Evolutionary conservation across 768 basidiomycete genomes (phyloP), one percentile per base, ranked within the genome.

Genomic region (Leucocoprinus sp.): DNA sequence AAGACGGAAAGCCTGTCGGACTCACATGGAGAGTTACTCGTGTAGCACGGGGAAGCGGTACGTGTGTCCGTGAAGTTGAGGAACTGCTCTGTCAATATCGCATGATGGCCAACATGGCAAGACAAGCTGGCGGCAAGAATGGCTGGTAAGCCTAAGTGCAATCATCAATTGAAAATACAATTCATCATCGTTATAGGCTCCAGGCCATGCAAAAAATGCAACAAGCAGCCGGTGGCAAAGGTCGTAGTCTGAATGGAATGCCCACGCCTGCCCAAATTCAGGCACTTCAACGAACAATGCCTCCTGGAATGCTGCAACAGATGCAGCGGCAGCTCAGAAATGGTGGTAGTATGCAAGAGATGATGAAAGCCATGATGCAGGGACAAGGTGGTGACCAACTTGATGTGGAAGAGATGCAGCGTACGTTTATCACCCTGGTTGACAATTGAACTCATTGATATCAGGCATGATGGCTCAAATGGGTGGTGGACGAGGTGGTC

Each of bases 51-150:
- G 96, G 96, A 35, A 91, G 88, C 55, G 96, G 96, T 24, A 96
- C 93, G 40, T 87, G 80, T 54, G 89, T 99, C 21, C 75, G 91
- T 50, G 96, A 99, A 68, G 95, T 99, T n/a, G 96, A 99, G 62
- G 95, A 99, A 59, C 62, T 97, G 46, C 67, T 99, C 37, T 91
- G 90, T 56, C 96, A 99, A 65, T 96, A 97, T 57, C 80, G 90
- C 37, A 93, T 97, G 88, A 96, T 99, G 90, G 84, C 92, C 43
- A 93, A 90, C 58, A 93, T 99, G 87, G 96, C 95, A 26, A 96
- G 93, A 70, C 86, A 92, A 59, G 93, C 92, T 5, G 96, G 96
- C 39, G 93, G 93, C 33, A 96, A 96, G 76, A 91, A 93, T 51
- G 93, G 93, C 56, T 91, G 91, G 86, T 84, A 48, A 49, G 81